A percentile compares a stretch with the other conserved stretches of the same genome.
These are phyloP conservation scores for Podila horticola DNA, from an alignment of 192 early-diverging fungal genomes.

Conservation along the genomic window DNA sequence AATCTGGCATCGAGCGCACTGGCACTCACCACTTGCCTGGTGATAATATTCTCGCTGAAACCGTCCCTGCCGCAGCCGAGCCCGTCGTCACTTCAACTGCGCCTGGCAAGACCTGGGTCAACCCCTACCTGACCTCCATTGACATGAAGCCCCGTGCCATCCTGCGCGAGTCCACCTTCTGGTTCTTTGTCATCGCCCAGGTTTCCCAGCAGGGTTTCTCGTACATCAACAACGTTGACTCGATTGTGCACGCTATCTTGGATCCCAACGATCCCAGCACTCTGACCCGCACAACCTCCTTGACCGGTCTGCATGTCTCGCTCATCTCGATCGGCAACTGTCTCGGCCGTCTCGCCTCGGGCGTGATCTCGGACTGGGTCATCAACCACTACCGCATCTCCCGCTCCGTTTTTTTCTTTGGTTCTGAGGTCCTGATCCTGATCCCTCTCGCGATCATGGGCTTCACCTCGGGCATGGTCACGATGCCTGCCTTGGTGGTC, in stretches of 20 bases:
- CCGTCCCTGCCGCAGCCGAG: slow-evolving; percentile 4
- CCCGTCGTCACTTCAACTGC: slow-evolving; percentile 11
- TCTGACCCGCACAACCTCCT: slow-evolving; percentile 12
- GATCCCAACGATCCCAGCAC: slow-evolving; percentile 34
- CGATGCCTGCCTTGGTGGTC: slow-evolving; percentile 11
- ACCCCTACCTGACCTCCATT: slow-evolving; percentile 39
- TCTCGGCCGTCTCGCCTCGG: slow-evolving; percentile 44
- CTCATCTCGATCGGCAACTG: slow-evolving; percentile 50
- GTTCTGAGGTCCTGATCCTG: slow-evolving; percentile 37
- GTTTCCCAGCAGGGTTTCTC: slow-evolving; percentile 47
- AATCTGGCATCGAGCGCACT: neutral
- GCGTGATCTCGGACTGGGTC: slow-evolving; percentile 48
- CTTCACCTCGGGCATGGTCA: slow-evolving; percentile 19
- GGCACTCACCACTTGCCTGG: slow-evolving; percentile 25
- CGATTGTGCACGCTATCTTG: slow-evolving; percentile 44
- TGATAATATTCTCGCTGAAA: slow-evolving; percentile 26
- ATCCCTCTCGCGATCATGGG: slow-evolving; percentile 44
- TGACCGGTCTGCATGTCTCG: slow-evolving; percentile 45
- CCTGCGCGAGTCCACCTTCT: slow-evolving; percentile 40
- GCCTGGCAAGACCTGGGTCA: slow-evolving; percentile 10
- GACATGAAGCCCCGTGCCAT: slow-evolving; percentile 43
- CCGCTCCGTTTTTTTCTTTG: slow-evolving; percentile 48
- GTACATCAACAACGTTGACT: slow-evolving; percentile 52
- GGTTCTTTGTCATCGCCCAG: slow-evolving; percentile 51
- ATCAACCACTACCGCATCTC: slow-evolving; percentile 46